Base-by-base conservation (phyloP, 768 basidiomycete species). In the Tulasnella calospora region DNA sequence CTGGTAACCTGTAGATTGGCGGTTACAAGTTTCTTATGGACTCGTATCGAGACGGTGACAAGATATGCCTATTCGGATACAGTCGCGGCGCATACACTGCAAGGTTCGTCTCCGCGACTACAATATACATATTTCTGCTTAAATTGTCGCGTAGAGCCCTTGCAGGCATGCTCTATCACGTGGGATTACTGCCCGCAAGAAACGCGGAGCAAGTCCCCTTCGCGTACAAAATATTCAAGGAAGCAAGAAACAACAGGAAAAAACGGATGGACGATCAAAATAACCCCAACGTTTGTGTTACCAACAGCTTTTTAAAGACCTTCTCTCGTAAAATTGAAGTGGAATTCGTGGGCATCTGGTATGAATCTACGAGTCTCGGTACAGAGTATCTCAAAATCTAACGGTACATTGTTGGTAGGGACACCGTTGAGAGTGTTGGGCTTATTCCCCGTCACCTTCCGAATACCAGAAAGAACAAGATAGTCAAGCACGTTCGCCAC, bases 31-130 rank as follows among this genome's bases (percentile, higher is more conserved):
- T 80, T 46, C 27, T 80, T 3, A 75, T 77, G 78, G 17, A 73
- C 19, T 44, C 57, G 35, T 77, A 77, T 27, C 83, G 83, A 41
- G 82, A 87, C 21, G 91, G 90, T 0, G 93, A 94, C 83, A 91
- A 89, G 79, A 92, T 95, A 6, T 93, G 88, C 82, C 86, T 95
- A 3, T 94, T 94, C 90, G 93, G 94, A 0, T 96, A 94, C 82
- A 94, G 93, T 67, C 88, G 94, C 36, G 90, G 90, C n/a, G 88
- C 88, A 1, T 93, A 89, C 81, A 91, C 91, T 15, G 88, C 87
- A 19, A 51, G 71, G 78, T 47, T 10, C 41, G 74, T 46, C n/a
- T 30, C 3, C 19, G 3, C n/a, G 35, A 8, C 69, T 27, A 10
- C 40, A 9, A 13, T n/a, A 4, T n/a, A 15, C 23, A 15, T 1